Conservation (phyloP, 169 alveolate species). For the Plasmodium coatneyi region DNA sequence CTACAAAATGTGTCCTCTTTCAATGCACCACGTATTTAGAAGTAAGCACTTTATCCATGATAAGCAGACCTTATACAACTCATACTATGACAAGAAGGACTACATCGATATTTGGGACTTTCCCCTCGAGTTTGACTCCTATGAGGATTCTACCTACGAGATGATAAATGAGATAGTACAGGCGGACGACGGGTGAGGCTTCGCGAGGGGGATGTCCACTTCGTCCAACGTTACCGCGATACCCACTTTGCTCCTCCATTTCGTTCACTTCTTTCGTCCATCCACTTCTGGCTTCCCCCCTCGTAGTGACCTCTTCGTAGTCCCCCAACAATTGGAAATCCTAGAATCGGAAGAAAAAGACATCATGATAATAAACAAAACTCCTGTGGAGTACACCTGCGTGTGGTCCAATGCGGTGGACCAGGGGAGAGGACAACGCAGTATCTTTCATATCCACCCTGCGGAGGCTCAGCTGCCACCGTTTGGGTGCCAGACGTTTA, state of each 20-base stretch:
- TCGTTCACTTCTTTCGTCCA: not conserved
- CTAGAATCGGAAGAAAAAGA: slow-evolving; percentile 56
- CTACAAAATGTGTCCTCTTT: slow-evolving; percentile 70
- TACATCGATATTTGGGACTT: slow-evolving; percentile 72
- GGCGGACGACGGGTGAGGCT: slow-evolving; percentile 32
- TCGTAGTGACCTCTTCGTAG: slow-evolving; percentile 42
- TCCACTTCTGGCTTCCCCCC: not conserved
- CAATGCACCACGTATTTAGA: slow-evolving; percentile 70
- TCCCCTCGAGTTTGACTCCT: slow-evolving; percentile 56
- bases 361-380: slow-evolving; percentile 57
- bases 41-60: slow-evolving; percentile 47
- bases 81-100: slow-evolving; percentile 55
- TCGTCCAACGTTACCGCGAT: not conserved
- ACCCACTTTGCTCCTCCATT: not conserved
- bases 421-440: not conserved
- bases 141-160: slow-evolving; percentile 39
- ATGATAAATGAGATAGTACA: slow-evolving; percentile 40
- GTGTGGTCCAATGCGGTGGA: slow-evolving; percentile 54
- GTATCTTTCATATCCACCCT: slow-evolving; percentile 34
- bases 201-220: not conserved
- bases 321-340: slow-evolving; percentile 56
- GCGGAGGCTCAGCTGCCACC: slow-evolving; percentile 53
- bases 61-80: slow-evolving; percentile 30
- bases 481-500: slow-evolving; percentile 53
- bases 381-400: slow-evolving; percentile 67